phyloP scores from a whole-genome alignment of 495 filamentous ascomycete genomes.

The Podospora fimiseda region DNA sequence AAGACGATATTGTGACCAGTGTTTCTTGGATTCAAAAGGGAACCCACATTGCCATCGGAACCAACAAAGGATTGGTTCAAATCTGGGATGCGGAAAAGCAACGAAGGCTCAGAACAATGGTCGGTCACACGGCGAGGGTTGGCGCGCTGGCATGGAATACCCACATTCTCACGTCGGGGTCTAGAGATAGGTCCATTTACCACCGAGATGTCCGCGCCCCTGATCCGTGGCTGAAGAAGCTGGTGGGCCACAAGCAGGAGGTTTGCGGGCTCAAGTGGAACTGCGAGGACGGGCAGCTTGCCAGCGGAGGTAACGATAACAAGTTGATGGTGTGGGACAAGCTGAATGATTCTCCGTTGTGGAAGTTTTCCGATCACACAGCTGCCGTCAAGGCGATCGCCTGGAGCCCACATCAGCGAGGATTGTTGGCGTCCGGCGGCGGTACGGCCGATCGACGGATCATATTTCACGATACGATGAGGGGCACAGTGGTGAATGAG shows the following conservation, averaged over 20 bases:
- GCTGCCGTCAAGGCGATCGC: conserved; percentile 97
- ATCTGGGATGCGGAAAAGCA: conserved; percentile 93
- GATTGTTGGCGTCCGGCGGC: conserved; percentile 89
- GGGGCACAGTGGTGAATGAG: conserved; percentile 68
- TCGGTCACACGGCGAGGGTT: conserved; percentile 85
- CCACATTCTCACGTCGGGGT: conserved; percentile 93
- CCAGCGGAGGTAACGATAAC: conserved; percentile 97
- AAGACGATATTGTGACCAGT: conserved; percentile 90
- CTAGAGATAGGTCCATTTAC: conserved; percentile 84
- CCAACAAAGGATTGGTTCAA: conserved; percentile 85
- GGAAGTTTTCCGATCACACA: conserved; percentile 86
- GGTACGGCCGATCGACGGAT: conserved; percentile 93
- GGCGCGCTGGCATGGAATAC: conserved; percentile 95
- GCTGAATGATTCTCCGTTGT: conserved; percentile 74
- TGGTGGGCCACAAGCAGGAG: conserved; percentile 96
- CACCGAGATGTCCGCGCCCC: conserved; percentile 94
- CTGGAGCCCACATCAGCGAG: conserved; percentile 96
- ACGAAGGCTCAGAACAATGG: conserved; percentile 87
- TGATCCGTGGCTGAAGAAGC: conserved; percentile 76
- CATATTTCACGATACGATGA: conserved; percentile 94
- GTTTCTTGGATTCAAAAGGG: conserved; percentile 97
- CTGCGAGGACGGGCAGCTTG: conserved; percentile 85
- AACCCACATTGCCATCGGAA: conserved; percentile 91
- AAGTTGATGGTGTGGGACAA: conserved; percentile 98
- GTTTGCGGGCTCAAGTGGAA: conserved; percentile 99